phyloP scores from a whole-genome alignment of 164 flowering plant genomes.

The Stephania cephalantha region DNA sequence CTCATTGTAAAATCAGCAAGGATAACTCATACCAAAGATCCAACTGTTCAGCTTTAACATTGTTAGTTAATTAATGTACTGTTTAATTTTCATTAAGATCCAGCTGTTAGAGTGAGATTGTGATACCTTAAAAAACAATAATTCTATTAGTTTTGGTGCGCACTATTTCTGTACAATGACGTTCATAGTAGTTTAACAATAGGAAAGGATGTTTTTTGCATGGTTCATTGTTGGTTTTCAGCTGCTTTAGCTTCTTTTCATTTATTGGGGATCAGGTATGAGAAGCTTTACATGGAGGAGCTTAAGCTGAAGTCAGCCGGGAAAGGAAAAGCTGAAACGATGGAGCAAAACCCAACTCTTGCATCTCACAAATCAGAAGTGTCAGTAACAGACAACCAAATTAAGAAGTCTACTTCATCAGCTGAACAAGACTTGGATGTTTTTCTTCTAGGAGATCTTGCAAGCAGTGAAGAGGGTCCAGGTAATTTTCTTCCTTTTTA shows the following conservation, averaged over 20 bases:
- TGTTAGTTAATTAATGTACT: too few species aligned
- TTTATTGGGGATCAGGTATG: slow-evolving; percentile 42
- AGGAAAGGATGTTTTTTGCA: neutral
- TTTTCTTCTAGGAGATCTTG: slow-evolving; percentile 90
- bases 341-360: slow-evolving; percentile 25
- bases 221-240: neutral
- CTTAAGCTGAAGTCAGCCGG: slow-evolving; percentile 36
- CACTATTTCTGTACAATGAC: too few species aligned
- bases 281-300: slow-evolving; percentile 58
- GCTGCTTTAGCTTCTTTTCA: neutral
- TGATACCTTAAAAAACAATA: too few species aligned
- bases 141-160: too few species aligned
- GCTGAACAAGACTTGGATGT: slow-evolving; percentile 88
- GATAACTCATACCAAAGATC: too few species aligned
- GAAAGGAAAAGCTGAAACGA: slow-evolving; percentile 30
- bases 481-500: slow-evolving; percentile 44
- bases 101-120: too few species aligned
- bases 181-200: neutral
- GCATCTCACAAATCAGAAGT: slow-evolving; percentile 32
- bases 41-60: too few species aligned
- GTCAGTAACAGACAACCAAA: slow-evolving; percentile 22
- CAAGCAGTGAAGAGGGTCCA: slow-evolving; percentile 82
- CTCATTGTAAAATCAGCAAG: too few species aligned
- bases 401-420: slow-evolving; percentile 39
- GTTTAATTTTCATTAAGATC: too few species aligned